Evolutionary conservation across 2,329 filamentous ascomycete species (phyloP), one percentile per base, ranked within the genome.

Genomic region (Trichophyton equinum): DNA sequence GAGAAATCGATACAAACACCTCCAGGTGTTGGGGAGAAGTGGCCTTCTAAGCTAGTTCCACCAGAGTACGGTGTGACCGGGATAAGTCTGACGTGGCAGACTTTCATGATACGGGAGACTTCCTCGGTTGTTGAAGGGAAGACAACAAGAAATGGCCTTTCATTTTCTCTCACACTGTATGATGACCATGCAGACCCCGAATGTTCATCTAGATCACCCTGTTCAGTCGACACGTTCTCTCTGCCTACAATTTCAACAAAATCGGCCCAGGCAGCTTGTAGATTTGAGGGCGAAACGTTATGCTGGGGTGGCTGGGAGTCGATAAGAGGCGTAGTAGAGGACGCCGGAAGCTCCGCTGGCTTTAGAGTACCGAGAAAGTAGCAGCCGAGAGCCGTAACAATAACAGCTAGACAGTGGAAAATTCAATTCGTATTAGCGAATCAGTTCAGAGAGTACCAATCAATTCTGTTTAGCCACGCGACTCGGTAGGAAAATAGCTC

Each of bases 61-160:
- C 91, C 91, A 61, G 86, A 90, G 75, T 91, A 95, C 2, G 86
- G 87, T 2, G 89, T 91, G 25, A 96, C 89, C 4, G 91, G 91
- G 64, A 96, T 94, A 61, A 81, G 80, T 46, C 91, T 80, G 68
- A 78, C 74, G 72, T 95, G 89, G 76, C 91, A 96, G 61, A 96
- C 77, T 76, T 92, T 91, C 86, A 95, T 92, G 62, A 96, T 83
- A 64, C 81, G 78, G n/a, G 87, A 87, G 7, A 95, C 90, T 67
- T 96, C 86, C 65, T 91, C 86, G 0, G 91, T 96, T 40, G 80
- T 84, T 49, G 75, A 78, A 0, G 91, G 91, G 70, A 85, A 92
- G 46, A 95, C 81, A 58, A 96, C 79, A 71, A 90, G 68, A 65
- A 79, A 79, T 0, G 76, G 77, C 58, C 69, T 72, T 64, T 79